Percentiles rank a stretch among this genome's conserved stretches.
Conservation (phyloP, 768 basidiomycete genomes). For the Suillus brevipes region DNA sequence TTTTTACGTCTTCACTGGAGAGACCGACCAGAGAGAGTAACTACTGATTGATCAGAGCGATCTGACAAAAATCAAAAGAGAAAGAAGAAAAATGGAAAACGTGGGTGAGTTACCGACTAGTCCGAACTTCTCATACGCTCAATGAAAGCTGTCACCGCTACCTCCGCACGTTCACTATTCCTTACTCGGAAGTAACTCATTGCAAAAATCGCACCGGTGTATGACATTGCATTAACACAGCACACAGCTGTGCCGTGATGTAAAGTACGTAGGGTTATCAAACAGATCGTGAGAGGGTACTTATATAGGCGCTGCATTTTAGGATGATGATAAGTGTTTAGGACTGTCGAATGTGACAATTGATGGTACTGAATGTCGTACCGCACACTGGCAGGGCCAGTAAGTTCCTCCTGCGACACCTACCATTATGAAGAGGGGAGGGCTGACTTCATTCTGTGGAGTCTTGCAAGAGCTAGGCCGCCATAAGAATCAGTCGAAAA, state of each 20-base stretch:
- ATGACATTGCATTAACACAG: neutral
- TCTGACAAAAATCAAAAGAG: constrained; percentile 10
- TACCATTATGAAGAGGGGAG: constrained; percentile 1
- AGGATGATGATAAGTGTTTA: neutral
- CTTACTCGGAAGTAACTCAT: neutral
- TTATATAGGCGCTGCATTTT: neutral
- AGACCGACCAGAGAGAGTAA: constrained; percentile 4
- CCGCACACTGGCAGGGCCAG: constrained; percentile 29
- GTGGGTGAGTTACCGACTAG: neutral
- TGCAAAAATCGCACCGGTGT: neutral
- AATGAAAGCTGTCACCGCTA: neutral
- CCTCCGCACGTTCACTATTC: neutral
- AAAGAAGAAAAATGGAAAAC: constrained; percentile 11
- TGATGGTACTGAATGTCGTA: constrained; percentile 5
- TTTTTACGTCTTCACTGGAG: constrained; percentile 13
- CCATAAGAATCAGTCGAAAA: constrained; percentile 13
- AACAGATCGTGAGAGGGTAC: neutral
- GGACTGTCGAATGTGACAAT: neutral
- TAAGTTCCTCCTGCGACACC: constrained; percentile 28
- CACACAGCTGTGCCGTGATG: neutral
- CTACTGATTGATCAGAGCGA: constrained; percentile 5
- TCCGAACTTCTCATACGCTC: constrained; percentile 6
- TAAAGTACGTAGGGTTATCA: neutral
- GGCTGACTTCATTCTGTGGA: neutral
- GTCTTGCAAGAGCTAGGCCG: neutral